Conservation (phyloP, 2,329 filamentous ascomycete genomes). For the Exophiala phaeomuriformis region DNA sequence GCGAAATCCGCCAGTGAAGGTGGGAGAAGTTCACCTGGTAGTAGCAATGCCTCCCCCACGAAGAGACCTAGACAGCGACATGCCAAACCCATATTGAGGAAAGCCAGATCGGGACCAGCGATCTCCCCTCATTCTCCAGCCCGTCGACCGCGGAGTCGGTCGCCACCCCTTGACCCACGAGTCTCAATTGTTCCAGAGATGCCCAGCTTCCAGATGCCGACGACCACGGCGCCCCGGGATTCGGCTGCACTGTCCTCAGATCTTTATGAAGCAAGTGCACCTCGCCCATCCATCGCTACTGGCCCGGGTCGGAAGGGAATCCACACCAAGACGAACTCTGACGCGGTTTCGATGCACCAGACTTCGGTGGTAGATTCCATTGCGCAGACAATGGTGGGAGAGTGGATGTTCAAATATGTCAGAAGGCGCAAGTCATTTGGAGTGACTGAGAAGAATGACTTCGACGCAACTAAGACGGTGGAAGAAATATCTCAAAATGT, state of each 20-base stretch:
- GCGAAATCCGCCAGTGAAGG: constrained; percentile 65
- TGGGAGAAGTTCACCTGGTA: constrained; percentile 65
- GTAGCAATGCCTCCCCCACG: constrained; percentile 48
- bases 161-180: constrained; percentile 33
- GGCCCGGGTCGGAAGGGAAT: constrained; percentile 42
- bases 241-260: constrained; percentile 8
- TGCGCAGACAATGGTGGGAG: constrained; percentile 95
- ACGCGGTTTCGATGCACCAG: constrained; percentile 55
- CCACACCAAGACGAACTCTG: constrained; percentile 43
- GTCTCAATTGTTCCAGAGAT: constrained; percentile 28
- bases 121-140: constrained; percentile 34
- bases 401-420: constrained; percentile 51
- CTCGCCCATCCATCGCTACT: constrained; percentile 26
- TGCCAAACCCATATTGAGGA: constrained; percentile 58
- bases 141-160: constrained; percentile 39
- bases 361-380: constrained; percentile 90
- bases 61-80: constrained; percentile 40
- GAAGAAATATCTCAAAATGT: constrained; percentile 66
- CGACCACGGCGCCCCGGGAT: constrained; percentile 9
- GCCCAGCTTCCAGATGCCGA: constrained; percentile 31
- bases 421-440: constrained; percentile 75
- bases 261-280: constrained; percentile 24
- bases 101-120: constrained; percentile 65
- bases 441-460: constrained; percentile 54
- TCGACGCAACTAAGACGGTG: constrained; percentile 49